A percentile compares a stretch with the other conserved stretches of the same genome.
phyloP scores from a whole-genome alignment of 176 grass and related monocot genomes.

The Olyra latifolia region DNA sequence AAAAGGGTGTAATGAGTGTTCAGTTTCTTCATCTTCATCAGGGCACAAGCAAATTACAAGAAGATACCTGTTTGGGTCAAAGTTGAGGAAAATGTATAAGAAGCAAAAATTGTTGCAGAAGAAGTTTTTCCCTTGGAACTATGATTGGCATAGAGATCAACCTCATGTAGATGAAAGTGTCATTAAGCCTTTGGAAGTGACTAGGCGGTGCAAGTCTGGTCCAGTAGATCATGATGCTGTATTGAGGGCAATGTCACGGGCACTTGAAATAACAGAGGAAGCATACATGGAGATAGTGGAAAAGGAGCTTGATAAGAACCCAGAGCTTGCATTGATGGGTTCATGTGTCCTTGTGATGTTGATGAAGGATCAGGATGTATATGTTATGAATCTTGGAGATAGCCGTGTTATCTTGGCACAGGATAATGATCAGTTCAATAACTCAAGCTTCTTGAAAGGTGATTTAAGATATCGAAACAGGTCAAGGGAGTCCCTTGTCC shows the following conservation, averaged over 20 bases:
- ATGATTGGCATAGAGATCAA: constrained; percentile 88
- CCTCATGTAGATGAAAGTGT: constrained; percentile 54
- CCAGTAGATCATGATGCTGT: constrained; percentile 88
- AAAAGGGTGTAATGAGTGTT: constrained; percentile 39
- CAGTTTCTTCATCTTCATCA: constrained; percentile 45
- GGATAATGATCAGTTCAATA: constrained; percentile 60
- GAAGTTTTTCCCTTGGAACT: constrained; percentile 88
- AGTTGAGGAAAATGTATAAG: constrained; percentile 83
- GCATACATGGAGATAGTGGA: constrained; percentile 89
- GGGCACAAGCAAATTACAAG: constrained; percentile 46
- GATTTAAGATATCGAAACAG: constrained; percentile 55
- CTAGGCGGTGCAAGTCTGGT: constrained; percentile 77
- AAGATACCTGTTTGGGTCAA: constrained; percentile 51
- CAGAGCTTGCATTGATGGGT: constrained; percentile 86
- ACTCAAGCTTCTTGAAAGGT: constrained; percentile 49
- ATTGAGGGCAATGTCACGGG: constrained; percentile 77
- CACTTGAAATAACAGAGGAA: constrained; percentile 78
- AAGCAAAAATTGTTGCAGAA: constrained; percentile 76
- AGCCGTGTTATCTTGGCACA: constrained; percentile 90
- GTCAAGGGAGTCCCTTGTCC: constrained; percentile 81
- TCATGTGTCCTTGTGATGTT: constrained; percentile 94
- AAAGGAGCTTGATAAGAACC: constrained; percentile 69
- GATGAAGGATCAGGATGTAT: constrained; percentile 97
- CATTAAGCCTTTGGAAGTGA: constrained; percentile 43
- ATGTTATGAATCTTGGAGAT: constrained; percentile 93